Evolutionary conservation across 805 yeast genomes (phyloP), one percentile per base, ranked within the genome.

Genomic region (Komagataella mondaviorum): DNA sequence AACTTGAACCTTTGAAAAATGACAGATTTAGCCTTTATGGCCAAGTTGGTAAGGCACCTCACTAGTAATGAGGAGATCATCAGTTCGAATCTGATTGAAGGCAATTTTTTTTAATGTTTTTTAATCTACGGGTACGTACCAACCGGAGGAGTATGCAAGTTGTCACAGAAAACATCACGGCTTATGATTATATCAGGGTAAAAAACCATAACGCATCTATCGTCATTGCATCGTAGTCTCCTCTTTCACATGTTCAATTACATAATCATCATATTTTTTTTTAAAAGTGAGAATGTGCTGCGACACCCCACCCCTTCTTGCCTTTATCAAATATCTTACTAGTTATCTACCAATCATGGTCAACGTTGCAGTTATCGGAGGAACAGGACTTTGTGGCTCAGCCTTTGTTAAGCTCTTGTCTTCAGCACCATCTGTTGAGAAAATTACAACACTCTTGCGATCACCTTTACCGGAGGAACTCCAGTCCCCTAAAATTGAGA

Each of bases 311-410:
- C 7, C 39, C n/a, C 39, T 8, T 30, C 5, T 30, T 30, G 39
- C 39, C 14, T 4, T 30, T 14, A 10, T 30, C 39, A 30, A 30
- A 2, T 30, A 30, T 30, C 20, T 20, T 20, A 20, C 20, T 30
- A 30, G 14, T 30, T 14, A 30, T 30, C 39, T 14, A 14, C 8
- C 16, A 20, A 23, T 8, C 8, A 50, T 50, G 52, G 8, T n/a
- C n/a, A 12, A 45, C n/a, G 22, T 50, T 4, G 48, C 16, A 6
- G 14, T 74, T 14, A 63, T 86, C 47, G 96, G 96, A 2, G 75
- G 89, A 24, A 88, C 96, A 1, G 96, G 96, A 2, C 67, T 87
- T 18, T 82, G 84, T 52, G 96, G 96, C 6, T 57, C 71, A 22
- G 72, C 69, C 22, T 73, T 86, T 53, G 61, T 86, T 51, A 73